Conservation (phyloP, 192 early-diverging fungal species). For the Entomortierella parvispora region DNA sequence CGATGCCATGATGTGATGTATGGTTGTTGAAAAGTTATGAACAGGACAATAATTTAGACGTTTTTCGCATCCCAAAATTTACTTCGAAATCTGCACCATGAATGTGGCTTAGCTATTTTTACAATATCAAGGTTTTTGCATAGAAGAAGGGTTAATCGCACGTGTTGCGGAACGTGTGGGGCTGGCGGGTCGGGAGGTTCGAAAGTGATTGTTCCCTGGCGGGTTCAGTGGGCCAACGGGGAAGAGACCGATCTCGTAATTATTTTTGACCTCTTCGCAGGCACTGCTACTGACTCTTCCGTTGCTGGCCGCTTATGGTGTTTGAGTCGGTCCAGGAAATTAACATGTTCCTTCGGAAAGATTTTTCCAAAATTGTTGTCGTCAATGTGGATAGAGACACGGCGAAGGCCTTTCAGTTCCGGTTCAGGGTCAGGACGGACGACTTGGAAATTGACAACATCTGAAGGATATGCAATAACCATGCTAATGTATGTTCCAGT, state of each 20-base stretch:
- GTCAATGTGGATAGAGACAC: slow-evolving; percentile 9
- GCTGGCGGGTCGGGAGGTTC: no score
- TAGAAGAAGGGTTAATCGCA: no score
- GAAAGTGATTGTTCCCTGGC: no score
- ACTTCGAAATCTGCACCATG: no score
- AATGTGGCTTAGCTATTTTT: no score
- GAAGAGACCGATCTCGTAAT: no score
- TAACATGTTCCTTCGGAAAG: slow-evolving; percentile 10
- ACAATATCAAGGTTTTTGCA: no score
- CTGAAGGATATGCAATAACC: background rate
- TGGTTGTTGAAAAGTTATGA: background rate
- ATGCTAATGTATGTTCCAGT: background rate
- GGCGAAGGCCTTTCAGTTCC: background rate
- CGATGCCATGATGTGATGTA: slow-evolving; percentile 16
- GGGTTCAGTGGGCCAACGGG: no score
- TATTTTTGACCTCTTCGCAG: slow-evolving; percentile 10
- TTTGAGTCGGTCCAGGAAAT: slow-evolving; percentile 13
- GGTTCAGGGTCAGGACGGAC: background rate
- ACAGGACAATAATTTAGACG: background rate
- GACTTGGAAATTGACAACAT: background rate
- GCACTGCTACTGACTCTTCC: background rate
- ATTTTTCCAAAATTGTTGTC: slow-evolving; percentile 11
- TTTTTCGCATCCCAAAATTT: background rate
- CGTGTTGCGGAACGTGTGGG: no score
- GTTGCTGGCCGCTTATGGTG: slow-evolving; percentile 2